Evolutionary conservation across 2,329 filamentous ascomycete genomes (phyloP), one percentile per base, ranked within the genome.

Genomic region (Stemphylium beticola): DNA sequence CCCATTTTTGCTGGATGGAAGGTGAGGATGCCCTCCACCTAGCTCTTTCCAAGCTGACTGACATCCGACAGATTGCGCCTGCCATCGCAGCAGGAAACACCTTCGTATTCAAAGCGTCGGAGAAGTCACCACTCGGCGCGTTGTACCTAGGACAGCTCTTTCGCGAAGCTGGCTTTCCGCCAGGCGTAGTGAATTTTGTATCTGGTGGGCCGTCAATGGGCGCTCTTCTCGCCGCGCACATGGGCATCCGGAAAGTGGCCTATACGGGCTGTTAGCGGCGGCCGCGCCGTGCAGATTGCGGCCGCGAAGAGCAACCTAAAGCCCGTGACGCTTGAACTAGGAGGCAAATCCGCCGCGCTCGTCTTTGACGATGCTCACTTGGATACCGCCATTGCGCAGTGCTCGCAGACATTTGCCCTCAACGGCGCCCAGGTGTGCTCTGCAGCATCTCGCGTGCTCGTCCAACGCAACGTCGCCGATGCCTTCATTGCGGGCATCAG

Each of bases 121-220:
- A 73, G 45, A 70, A 73, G 48, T 67, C 62, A 6, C 68, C 68
- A 1, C 63, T 62, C 24, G 60, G 58, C 22, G 40, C 64, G 12
- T 49, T 71, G 5, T 52, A 67, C 14, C 44, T 67, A 4, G 66
- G 59, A 4, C 51, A 61, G 4, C 56, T 76, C 1, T 48, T 76
- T 50, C 64, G 72, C 31, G 68, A 76, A 51, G 67, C 69, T 37
- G 66, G 64, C 17, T 73, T 77, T 40, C 76, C 75, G 4, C 71
- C 76, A 29, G 77, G 76, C 12, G 76, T 78, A 1, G 61, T 79
- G 48, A 76, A 79, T 59, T 67, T 65, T 8, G 2, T 73, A 5
- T 61, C 69, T 1, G 69, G 69, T 6, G 67, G 64, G 38, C 74
- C 74, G 3, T 55, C 57, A 14, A 71, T 68, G 0, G 74, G 74